A percentile compares a stretch with the other conserved stretches of the same genome.
phyloP scores from a whole-genome alignment of 768 basidiomycete genomes.

The Naematelia encephala region DNA sequence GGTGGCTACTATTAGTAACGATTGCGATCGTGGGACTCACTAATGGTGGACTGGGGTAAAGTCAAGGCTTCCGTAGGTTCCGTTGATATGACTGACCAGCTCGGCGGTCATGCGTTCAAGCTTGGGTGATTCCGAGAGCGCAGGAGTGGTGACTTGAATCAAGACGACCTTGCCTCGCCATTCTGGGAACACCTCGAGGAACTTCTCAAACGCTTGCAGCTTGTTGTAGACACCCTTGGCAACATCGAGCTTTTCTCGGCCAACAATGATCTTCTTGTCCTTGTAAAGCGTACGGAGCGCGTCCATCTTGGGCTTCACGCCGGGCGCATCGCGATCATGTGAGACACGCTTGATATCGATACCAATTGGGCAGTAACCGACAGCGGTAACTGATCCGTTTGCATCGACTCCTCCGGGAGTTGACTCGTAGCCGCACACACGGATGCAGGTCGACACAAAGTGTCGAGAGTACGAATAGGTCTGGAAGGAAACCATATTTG shows the following conservation, averaged over 20 bases:
- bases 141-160: conserved; percentile 86
- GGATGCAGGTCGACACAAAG: conserved; percentile 89
- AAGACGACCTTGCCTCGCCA: conserved; percentile 77
- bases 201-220: conserved; percentile 90
- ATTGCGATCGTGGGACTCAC: conserved; percentile 56
- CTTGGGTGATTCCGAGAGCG: conserved; percentile 85
- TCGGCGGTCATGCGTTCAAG: conserved; percentile 91
- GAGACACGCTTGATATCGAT: conserved; percentile 88
- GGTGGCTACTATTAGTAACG: conserved; percentile 63
- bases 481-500: conserved; percentile 91
- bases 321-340: conserved; percentile 70
- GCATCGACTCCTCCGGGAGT: conserved; percentile 71
- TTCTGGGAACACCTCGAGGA: conserved; percentile 86
- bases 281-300: conserved; percentile 79
- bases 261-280: conserved; percentile 97
- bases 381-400: conserved; percentile 74
- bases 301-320: conserved; percentile 84
- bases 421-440: conserved; percentile 92
- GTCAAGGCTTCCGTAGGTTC: conserved; percentile 87
- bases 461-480: conserved; percentile 95
- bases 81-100: conserved; percentile 90
- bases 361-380: conserved; percentile 91
- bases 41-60: conserved; percentile 98
- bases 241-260: conserved; percentile 95
- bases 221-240: conserved; percentile 98